These are phyloP conservation scores for Murraya koenigii DNA, from an alignment of 345 rosid species.

Conservation along the genomic window DNA sequence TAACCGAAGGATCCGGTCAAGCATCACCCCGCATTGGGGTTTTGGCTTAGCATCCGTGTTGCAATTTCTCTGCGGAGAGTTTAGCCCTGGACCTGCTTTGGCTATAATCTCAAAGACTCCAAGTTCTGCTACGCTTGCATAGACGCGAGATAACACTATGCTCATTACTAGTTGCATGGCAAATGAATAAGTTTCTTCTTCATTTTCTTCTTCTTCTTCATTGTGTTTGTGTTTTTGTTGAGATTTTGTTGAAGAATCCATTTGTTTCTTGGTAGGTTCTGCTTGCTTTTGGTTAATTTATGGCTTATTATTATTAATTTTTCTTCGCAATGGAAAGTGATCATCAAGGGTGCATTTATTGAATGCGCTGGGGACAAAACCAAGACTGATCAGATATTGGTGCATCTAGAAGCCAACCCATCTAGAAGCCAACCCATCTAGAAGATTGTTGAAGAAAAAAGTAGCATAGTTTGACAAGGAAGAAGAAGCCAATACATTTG, in stretches of 20 bases:
- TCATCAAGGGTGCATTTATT: not conserved
- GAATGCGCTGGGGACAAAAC: too few species aligned
- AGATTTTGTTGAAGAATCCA: not conserved
- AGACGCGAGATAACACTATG: constrained; percentile 26
- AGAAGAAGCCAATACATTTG: too few species aligned
- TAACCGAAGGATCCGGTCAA: constrained; percentile 53
- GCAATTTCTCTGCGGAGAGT: constrained; percentile 47
- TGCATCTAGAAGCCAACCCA: too few species aligned
- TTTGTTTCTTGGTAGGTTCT: not conserved
- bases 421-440: too few species aligned
- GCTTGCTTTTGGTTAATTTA: not conserved
- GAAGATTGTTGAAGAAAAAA: too few species aligned
- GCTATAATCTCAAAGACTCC: constrained; percentile 40
- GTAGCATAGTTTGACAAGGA: too few species aligned
- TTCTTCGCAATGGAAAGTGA: too few species aligned
- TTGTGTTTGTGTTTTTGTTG: not conserved
- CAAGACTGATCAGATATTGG: too few species aligned
- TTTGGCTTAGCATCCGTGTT: constrained; percentile 23
- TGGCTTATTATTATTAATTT: too few species aligned
- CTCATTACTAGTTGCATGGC: constrained; percentile 19
- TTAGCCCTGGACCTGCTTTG: constrained; percentile 31
- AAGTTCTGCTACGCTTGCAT: constrained; percentile 29
- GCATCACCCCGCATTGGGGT: constrained; percentile 39
- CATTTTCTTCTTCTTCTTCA: constrained; percentile 1
- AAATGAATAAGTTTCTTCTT: constrained; percentile 9